Evolutionary conservation across 192 early-diverging fungal genomes (phyloP), one percentile per base, ranked within the genome.

Genomic region (Coemansia sp.): DNA sequence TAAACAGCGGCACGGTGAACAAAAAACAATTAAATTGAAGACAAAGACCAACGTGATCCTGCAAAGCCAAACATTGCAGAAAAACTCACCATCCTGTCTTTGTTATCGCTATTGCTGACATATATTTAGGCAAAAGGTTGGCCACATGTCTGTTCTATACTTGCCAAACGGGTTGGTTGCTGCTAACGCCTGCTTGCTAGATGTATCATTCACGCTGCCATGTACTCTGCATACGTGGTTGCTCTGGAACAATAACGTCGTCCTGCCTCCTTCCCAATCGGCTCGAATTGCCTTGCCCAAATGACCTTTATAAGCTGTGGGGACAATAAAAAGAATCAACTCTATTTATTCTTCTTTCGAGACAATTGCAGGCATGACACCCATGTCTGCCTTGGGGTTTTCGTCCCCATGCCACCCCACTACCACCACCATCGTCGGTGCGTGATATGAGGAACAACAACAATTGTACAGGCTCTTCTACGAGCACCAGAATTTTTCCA

Each of bases 71-170:
- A 59, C 7, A 38, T 34, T 23, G 21, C 55, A 56, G 46, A 56
- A 56, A 33, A 34, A 21, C 26, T 3, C 10, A 6, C 18, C 57
- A 35, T 59, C 34, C 18, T 59, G n/a, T n/a, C 57, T 20, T 36
- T 38, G 35, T 59, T 59, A 26, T 60, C 51, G 16, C 24, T 44
- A 60, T 74, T 74, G 72, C 72, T 74, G 66, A 74, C 72, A 74
- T 38, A 52, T 64, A 68, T 74, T 74, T 74, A 74, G 72, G 72
- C 72, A 74, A 60, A 68, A 60, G 63, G 53, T 21, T 43, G 53
- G 21, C 66, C 72, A 68, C 72, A 59, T 74, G 72, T 20, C 23
- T 38, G 35, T 49, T 58, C 41, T 57, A 53, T 43, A 38, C 30
- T 21, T 59, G 35, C 18, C 15, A 59, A 35, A 18, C 4, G 34